Evolutionary conservation across 1,284 basidiomycete genomes (phyloP).

Genomic region (Ustilago sp.): DNA sequence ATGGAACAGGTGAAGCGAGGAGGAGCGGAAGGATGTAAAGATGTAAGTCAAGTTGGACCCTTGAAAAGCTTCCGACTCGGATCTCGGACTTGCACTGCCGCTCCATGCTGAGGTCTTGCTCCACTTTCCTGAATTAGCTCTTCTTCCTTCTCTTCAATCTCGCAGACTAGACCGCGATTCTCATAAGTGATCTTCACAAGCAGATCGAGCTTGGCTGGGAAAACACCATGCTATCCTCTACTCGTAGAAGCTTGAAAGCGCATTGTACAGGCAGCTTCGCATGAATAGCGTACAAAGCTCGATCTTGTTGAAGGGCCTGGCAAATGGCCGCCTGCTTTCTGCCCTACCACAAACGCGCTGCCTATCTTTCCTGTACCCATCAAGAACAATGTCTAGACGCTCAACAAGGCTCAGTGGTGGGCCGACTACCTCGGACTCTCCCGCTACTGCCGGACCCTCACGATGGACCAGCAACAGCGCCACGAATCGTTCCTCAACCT

Average conservation of each 20-base stretch:
- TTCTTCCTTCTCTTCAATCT: not conserved
- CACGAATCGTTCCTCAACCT: not conserved
- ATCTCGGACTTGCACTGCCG: conserved; percentile 10
- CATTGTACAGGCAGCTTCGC: not conserved
- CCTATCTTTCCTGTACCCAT: conserved; percentile 6
- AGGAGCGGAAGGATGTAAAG: not conserved
- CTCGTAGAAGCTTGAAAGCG: not conserved
- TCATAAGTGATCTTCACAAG: not conserved
- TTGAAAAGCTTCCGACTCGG: conserved; percentile 11
- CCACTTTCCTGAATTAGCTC: conserved; percentile 4
- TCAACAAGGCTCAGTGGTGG: conserved; percentile 16
- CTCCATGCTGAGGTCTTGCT: conserved; percentile 1
- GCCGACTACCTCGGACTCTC: not conserved
- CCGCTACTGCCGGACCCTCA: conserved; percentile 4
- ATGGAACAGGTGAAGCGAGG: not conserved
- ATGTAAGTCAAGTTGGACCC: conserved; percentile 14
- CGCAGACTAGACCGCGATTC: not conserved
- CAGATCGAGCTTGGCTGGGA: not conserved
- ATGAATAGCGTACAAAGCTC: not conserved
- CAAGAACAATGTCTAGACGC: conserved; percentile 19
- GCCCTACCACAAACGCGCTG: not conserved
- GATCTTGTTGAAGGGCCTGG: not conserved
- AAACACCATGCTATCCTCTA: not conserved
- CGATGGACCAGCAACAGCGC: not conserved
- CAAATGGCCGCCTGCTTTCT: not conserved